Conservation (phyloP, 306 rosid species). For the Begonia loranthoides region DNA sequence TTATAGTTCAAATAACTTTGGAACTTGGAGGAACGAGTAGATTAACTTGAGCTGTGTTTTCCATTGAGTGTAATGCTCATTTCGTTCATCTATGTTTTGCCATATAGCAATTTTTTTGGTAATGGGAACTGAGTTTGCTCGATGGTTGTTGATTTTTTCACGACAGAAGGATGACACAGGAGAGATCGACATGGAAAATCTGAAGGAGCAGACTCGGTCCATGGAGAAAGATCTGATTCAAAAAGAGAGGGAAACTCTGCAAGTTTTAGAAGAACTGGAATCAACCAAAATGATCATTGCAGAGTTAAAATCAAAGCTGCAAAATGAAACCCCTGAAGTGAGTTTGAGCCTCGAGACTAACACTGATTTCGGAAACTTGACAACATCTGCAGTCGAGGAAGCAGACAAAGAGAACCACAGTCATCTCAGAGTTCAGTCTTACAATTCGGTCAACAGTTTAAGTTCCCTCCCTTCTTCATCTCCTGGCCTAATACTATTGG, state of each 20-base stretch:
- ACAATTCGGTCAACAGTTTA: conserved; percentile 16
- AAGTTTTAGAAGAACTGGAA: conserved; percentile 41
- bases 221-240: conserved; percentile 35
- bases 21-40: too few species aligned
- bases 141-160: not conserved
- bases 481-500: conserved; percentile 53
- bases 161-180: conserved; percentile 17
- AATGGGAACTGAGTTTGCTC: too few species aligned
- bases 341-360: conserved; percentile 9
- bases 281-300: conserved; percentile 26
- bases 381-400: conserved; percentile 13
- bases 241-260: conserved; percentile 46
- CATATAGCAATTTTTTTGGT: too few species aligned
- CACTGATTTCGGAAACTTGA: conserved; percentile 4
- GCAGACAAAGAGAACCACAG: conserved; percentile 49
- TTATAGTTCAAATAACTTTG: too few species aligned
- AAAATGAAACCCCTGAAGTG: conserved; percentile 33
- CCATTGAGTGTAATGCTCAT: too few species aligned
- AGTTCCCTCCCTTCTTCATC: conserved; percentile 26
- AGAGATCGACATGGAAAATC: conserved; percentile 22
- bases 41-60: too few species aligned
- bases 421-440: conserved; percentile 11
- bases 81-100: too few species aligned
- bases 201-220: conserved; percentile 25
- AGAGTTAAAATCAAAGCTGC: conserved; percentile 33